phyloP scores from a whole-genome alignment of 257 asterid genomes.

The Solanum pennellii region DNA sequence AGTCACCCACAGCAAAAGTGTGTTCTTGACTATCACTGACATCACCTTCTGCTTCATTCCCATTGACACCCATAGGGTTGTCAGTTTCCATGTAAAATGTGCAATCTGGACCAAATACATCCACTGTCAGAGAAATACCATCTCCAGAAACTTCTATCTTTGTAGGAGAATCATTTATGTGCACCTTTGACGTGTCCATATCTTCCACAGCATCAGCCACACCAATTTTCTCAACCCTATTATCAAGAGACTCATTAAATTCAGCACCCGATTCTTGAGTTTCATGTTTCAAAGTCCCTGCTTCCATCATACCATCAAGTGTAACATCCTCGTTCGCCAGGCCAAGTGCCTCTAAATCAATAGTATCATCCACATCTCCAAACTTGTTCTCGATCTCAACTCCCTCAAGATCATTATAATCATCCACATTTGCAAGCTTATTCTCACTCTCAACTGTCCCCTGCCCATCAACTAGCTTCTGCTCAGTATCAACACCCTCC shows the following conservation, averaged over 20 bases:
- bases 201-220: conserved; percentile 5
- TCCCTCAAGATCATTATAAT: background rate
- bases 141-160: conserved; percentile 33
- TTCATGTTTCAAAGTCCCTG: conserved; percentile 1
- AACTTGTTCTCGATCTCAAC: background rate
- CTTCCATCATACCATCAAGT: conserved; percentile 8
- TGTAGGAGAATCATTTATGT: conserved; percentile 20
- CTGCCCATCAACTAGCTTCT: background rate
- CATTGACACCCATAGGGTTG: conserved; percentile 5
- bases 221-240: conserved; percentile 2
- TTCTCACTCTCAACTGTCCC: background rate
- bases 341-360: background rate
- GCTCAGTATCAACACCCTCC: background rate
- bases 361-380: conserved; percentile 1
- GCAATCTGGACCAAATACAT: conserved; percentile 39
- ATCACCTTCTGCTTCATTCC: background rate
- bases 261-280: conserved; percentile 7
- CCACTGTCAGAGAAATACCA: conserved; percentile 49
- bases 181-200: conserved; percentile 11
- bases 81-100: conserved; percentile 1
- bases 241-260: background rate
- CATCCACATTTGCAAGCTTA: background rate
- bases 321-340: conserved; percentile 9
- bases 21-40: conserved; percentile 7
- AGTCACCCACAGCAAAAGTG: conserved; percentile 39